Base-by-base conservation (phyloP, 805 yeast genomes). In the Candida hungchunana region DNA sequence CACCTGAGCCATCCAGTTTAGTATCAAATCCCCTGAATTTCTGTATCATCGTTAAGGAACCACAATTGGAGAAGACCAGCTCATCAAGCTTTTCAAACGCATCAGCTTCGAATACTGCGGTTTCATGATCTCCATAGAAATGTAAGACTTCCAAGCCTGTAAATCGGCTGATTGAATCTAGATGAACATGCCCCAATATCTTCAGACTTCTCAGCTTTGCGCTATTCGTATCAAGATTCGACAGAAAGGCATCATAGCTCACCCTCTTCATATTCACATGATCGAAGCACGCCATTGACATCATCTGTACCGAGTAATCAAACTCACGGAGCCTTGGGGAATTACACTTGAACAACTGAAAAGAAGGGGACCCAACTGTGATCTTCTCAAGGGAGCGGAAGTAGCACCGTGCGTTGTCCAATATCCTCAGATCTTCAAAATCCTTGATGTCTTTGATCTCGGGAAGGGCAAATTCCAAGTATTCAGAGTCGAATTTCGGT, bases 321-420 rank as follows among this genome's bases (percentile, higher is more conserved):
- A 49, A 35, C 1, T 32, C 32, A 18, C 31, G 32, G 12, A 49
- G 26, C 11, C 32, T 32, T 4, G 52, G 50, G 6, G 54, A 50
- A 2, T 36, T 37, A 12, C 43, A 25, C 18, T 39, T 34, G 25
- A 49, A 49, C 31, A 46, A 29, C 25, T 49, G 54, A 30, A 49
- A 49, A 4, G 51, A 38, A 5, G 36, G 35, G 6, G 50, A 45
- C 1, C 54, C 54, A 6, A 49, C 44, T 1, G 52, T 47, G 18
- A 47, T 19, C 18, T 41, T 25, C 18, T 37, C 31, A 7, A 49
- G 23, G 13, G 32, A 31, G 17, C 37, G 36, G 31, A 49, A 45
- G 29, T 42, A 43, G 18, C 54, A 49, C 6, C 43, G 31, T 5
- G 52, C 47, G 29, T 49, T 47, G 18, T 49, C 53, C n/a, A 49